Base-by-base conservation (phyloP, 306 rosid species). In the Glycine soja region DNA sequence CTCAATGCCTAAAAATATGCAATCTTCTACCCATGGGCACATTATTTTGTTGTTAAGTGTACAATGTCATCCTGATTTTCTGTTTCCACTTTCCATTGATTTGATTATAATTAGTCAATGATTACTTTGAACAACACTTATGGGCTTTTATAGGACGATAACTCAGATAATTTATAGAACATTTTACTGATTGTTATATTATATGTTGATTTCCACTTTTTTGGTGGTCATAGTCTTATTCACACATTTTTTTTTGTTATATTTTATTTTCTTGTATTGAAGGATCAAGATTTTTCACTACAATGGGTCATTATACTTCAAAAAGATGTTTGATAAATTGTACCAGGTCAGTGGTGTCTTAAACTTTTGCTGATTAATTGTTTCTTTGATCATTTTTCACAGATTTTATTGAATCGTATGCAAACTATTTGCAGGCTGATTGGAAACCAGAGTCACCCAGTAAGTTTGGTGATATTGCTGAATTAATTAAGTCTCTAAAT, bases 271-370 rank as follows among this genome's bases (percentile, higher is more conserved):
- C 32, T 73, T 19, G 69, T 43, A 36, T 80, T 83, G 68, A 70
- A 95, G 99, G 89, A 86, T 95, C 78, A 95, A 95, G 82, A 86
- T 93, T 74, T 95, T 95, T 90, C 91, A 90, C 89, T 79, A 84
- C 85, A 88, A 95, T 34, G 99, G 99, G 52, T 86, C 92, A 4
- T 83, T 93, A 79, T 91, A 79, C 92, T 95, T 87, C 88, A 89
- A 93, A 89, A 91, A 89, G 88, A 93, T 91, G 97, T 91, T 95
- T 87, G 97, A 93, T 86, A 95, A 90, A 88, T 84, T 95, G 87
- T 95, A 69, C 79, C 99, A 93, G 99, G 97, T 93, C 71, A 82
- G 93, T 73, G 34, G 66, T 79, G 72, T 79, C 59, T 64, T 15
- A 80, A 81, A 68, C 71, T 56, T 74, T 78, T 43, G 76, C 42